Evolutionary conservation across 2,329 filamentous ascomycete species (phyloP).

Genomic region (Anthostomella pinea): DNA sequence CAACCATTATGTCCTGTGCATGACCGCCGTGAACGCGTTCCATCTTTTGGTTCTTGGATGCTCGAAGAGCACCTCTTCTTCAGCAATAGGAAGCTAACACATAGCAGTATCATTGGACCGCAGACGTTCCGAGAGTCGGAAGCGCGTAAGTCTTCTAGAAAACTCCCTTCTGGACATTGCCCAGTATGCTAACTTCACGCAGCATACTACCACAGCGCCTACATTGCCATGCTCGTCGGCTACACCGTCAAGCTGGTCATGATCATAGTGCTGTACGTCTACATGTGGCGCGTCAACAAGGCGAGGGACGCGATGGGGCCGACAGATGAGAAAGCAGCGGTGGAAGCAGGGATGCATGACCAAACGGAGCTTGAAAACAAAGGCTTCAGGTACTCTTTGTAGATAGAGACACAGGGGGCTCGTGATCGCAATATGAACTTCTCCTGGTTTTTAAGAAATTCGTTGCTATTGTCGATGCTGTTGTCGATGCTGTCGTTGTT

Average conservation of each 20-base stretch:
- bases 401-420: too few species aligned
- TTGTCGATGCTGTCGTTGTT: too few species aligned
- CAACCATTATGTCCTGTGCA: too few species aligned
- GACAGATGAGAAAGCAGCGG: slow-evolving; percentile 26
- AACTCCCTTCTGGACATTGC: too few species aligned
- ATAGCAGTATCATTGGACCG: slow-evolving; percentile 29
- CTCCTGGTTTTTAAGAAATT: too few species aligned
- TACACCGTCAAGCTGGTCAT: slow-evolving; percentile 28
- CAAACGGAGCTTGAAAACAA: slow-evolving; percentile 31
- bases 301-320: slow-evolving; percentile 28
- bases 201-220: slow-evolving; percentile 32
- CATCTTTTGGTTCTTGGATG: not conserved
- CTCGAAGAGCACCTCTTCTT: not conserved
- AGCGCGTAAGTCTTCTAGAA: slow-evolving; percentile 25
- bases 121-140: slow-evolving; percentile 28
- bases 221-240: slow-evolving; percentile 33
- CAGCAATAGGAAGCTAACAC: slow-evolving; percentile 2
- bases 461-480: too few species aligned
- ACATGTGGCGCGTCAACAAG: slow-evolving; percentile 30
- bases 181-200: too few species aligned
- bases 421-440: too few species aligned
- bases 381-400: slow-evolving; percentile 30
- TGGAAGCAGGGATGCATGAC: slow-evolving; percentile 32
- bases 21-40: not conserved
- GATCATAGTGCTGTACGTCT: slow-evolving; percentile 27